phyloP scores from a whole-genome alignment of 2,329 filamentous ascomycete species.

The Beauveria rudraprayagi region DNA sequence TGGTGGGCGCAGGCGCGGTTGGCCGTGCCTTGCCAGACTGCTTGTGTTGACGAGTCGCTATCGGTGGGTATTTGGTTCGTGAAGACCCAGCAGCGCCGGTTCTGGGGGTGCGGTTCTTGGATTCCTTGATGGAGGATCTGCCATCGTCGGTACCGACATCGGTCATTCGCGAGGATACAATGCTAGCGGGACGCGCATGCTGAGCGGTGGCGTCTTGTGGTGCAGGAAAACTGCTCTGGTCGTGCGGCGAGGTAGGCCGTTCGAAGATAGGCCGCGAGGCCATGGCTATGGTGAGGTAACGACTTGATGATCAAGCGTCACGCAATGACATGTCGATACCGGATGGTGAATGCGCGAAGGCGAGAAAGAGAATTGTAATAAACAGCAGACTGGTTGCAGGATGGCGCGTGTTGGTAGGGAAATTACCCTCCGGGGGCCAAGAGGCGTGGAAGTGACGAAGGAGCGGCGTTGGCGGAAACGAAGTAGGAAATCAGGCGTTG shows the following conservation, averaged over 20 bases:
- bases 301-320: not conserved
- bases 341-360: not conserved
- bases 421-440: not conserved
- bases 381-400: not conserved
- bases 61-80: conserved; percentile 42
- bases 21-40: conserved; percentile 34
- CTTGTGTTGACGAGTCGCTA: conserved; percentile 34
- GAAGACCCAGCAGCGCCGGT: conserved; percentile 32
- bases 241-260: conserved; percentile 28
- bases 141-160: conserved; percentile 53
- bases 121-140: not conserved
- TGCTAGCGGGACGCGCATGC: conserved; percentile 47
- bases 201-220: conserved; percentile 34
- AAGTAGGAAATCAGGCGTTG: not conserved
- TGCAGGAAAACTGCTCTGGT: conserved; percentile 31
- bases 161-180: conserved; percentile 67
- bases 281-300: not conserved
- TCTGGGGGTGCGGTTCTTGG: conserved; percentile 25
- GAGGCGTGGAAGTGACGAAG: not conserved
- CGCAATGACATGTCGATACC: conserved; percentile 1
- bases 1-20: conserved; percentile 43
- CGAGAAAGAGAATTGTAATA: not conserved
- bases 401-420: not conserved
- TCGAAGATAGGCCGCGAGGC: conserved; percentile 15
- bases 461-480: not conserved